A percentile compares a stretch with the other conserved stretches of the same genome.
phyloP scores from a whole-genome alignment of 495 filamentous ascomycete genomes.

The Aspergillus cristatus region DNA sequence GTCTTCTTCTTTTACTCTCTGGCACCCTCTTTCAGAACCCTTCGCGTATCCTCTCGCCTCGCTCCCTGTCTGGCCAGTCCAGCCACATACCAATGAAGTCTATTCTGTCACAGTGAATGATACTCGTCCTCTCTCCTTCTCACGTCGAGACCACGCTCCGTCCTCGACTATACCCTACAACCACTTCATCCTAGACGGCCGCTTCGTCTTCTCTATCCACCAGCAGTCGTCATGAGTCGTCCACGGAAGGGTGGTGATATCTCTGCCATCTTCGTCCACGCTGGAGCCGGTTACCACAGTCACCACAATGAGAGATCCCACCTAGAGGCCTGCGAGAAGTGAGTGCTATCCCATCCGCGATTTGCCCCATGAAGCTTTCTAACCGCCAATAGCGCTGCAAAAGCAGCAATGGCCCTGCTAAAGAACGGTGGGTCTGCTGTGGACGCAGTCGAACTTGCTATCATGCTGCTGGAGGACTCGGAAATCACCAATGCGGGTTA shows the following conservation, averaged over 20 bases:
- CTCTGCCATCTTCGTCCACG: constrained; percentile 86
- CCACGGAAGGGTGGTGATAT: constrained; percentile 31
- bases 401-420: constrained; percentile 68
- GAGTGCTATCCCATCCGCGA: constrained; percentile 33
- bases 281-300: constrained; percentile 93
- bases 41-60: no score
- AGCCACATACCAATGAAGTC: no score
- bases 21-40: no score
- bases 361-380: constrained; percentile 1
- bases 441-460: constrained; percentile 87
- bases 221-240: constrained; percentile 18
- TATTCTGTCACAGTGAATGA: no score
- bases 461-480: constrained; percentile 78
- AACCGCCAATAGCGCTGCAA: constrained; percentile 55
- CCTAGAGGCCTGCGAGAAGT: constrained; percentile 80
- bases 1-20: no score
- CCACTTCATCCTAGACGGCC: no score
- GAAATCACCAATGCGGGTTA: constrained; percentile 96
- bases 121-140: neutral
- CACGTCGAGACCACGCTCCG: constrained; percentile 4
- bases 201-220: neutral
- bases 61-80: no score
- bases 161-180: no score
- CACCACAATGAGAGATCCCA: constrained; percentile 72
- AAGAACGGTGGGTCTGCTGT: constrained; percentile 68